A percentile compares a stretch with the other conserved stretches of the same genome.
Evolutionary conservation across 805 yeast genomes (phyloP).

Genomic region (Scheffersomyces coipomensis): DNA sequence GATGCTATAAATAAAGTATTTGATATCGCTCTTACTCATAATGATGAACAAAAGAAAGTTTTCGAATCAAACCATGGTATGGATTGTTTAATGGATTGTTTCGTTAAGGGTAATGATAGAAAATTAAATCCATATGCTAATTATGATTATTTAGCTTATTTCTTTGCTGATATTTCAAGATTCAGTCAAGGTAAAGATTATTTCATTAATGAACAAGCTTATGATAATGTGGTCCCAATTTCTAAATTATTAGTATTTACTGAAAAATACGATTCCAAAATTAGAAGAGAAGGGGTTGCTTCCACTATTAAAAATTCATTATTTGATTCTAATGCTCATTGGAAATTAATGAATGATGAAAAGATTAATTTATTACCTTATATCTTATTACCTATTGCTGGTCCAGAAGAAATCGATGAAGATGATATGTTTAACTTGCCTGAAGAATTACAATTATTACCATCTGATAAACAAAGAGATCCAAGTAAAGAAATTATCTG

Average conservation of each 20-base stretch:
- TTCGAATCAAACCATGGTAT: constrained; percentile 60
- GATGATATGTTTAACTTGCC: constrained; percentile 89
- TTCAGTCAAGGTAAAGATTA: constrained; percentile 71
- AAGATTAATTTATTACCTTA: constrained; percentile 77
- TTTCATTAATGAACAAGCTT: constrained; percentile 67
- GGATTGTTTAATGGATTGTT: constrained; percentile 85
- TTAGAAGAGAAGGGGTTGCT: constrained; percentile 89
- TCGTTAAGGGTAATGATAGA: constrained; percentile 80
- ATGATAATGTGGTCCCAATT: constrained; percentile 75
- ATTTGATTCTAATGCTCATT: constrained; percentile 75
- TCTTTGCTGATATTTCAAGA: constrained; percentile 88
- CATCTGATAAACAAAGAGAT: constrained; percentile 76
- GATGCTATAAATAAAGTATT: constrained; percentile 59
- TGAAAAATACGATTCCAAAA: constrained; percentile 71
- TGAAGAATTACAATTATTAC: constrained; percentile 78
- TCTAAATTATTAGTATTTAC: constrained; percentile 83
- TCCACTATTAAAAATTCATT: constrained; percentile 87
- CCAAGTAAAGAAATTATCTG: constrained; percentile 62
- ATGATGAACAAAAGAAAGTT: constrained; percentile 38
- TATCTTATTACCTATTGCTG: constrained; percentile 76
- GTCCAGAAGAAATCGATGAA: constrained; percentile 70
- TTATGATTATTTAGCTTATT: constrained; percentile 81
- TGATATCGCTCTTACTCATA: constrained; percentile 27
- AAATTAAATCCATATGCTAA: constrained; percentile 68
- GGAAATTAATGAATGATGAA: constrained; percentile 54